Conservation (phyloP, 495 filamentous ascomycete genomes). For the Penicillium cinerascens region DNA sequence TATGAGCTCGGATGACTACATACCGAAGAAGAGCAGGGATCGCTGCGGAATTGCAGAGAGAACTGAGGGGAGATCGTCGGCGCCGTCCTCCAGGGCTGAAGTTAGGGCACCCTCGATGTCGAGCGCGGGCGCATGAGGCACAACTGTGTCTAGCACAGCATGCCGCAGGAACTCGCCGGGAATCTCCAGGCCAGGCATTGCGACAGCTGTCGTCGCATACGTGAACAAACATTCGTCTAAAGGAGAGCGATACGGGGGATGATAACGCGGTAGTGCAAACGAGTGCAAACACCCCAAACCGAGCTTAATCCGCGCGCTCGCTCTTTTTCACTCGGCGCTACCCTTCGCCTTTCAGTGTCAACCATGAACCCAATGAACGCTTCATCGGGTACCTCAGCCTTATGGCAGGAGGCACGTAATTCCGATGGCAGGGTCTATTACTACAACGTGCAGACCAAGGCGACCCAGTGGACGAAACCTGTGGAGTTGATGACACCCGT, state of each 20-base stretch:
- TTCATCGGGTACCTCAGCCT: slow-evolving; percentile 48
- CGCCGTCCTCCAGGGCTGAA: slow-evolving; percentile 44
- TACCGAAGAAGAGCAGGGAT: slow-evolving; percentile 68
- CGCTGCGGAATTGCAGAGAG: slow-evolving; percentile 50
- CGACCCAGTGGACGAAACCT: slow-evolving; percentile 92
- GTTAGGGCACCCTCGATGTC: slow-evolving; percentile 59
- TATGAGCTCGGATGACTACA: slow-evolving; percentile 21
- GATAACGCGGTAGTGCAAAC: slow-evolving; percentile 30
- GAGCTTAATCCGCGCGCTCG: slow-evolving; percentile 19
- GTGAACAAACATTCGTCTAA: not conserved
- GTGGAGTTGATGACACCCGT: slow-evolving; percentile 81
- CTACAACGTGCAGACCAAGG: slow-evolving; percentile 82
- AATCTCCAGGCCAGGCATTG: slow-evolving; percentile 41
- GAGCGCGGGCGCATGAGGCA: slow-evolving; percentile 67
- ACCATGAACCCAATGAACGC: slow-evolving; percentile 64
- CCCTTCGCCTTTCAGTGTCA: slow-evolving; percentile 6
- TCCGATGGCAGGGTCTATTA: slow-evolving; percentile 89
- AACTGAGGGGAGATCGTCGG: slow-evolving; percentile 42
- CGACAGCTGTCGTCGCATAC: slow-evolving; percentile 27
- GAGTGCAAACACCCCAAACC: slow-evolving; percentile 20
- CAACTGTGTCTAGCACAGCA: slow-evolving; percentile 72
- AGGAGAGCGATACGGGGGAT: slow-evolving; percentile 15
- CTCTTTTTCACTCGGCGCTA: slow-evolving; percentile 17
- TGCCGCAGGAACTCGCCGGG: slow-evolving; percentile 62
- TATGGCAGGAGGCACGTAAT: slow-evolving; percentile 84